Evolutionary conservation across 441 rosid species (phyloP).

Genomic region (Erysimum pusillum): DNA sequence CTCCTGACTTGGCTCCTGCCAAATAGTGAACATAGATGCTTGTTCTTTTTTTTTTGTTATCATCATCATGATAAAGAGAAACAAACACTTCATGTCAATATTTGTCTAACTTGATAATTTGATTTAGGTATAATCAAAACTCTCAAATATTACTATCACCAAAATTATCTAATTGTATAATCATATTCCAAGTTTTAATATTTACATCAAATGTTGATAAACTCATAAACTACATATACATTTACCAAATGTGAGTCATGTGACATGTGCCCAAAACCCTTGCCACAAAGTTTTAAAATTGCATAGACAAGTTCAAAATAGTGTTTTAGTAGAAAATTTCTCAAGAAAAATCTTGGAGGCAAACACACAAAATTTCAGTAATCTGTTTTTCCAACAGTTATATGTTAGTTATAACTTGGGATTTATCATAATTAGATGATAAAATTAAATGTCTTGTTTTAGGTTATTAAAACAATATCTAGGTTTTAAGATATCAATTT

Average conservation of each 20-base stretch:
- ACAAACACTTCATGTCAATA: constrained; percentile 26
- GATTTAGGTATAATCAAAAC: neutral
- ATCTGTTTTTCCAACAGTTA: too few species aligned
- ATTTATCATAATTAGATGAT: too few species aligned
- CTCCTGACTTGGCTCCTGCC: constrained; percentile 53
- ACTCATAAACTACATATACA: neutral
- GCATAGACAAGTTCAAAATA: neutral
- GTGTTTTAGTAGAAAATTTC: neutral
- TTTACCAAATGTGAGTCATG: too few species aligned
- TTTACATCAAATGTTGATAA: neutral
- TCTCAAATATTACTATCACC: neutral
- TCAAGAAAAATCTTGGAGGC: neutral
- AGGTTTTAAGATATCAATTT: neutral
- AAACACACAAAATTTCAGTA: neutral
- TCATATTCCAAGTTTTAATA: neutral
- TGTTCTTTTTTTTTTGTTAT: neutral
- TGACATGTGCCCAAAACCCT: constrained; percentile 1
- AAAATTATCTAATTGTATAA: neutral
- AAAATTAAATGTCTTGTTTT: too few species aligned
- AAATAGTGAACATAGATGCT: neutral
- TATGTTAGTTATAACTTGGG: too few species aligned
- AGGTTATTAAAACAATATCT: too few species aligned
- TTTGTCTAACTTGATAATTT: constrained; percentile 2
- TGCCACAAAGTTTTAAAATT: neutral
- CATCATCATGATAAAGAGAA: constrained; percentile 20